Evolutionary conservation across 345 rosid genomes (phyloP).

Genomic region (Acer saccharum): DNA sequence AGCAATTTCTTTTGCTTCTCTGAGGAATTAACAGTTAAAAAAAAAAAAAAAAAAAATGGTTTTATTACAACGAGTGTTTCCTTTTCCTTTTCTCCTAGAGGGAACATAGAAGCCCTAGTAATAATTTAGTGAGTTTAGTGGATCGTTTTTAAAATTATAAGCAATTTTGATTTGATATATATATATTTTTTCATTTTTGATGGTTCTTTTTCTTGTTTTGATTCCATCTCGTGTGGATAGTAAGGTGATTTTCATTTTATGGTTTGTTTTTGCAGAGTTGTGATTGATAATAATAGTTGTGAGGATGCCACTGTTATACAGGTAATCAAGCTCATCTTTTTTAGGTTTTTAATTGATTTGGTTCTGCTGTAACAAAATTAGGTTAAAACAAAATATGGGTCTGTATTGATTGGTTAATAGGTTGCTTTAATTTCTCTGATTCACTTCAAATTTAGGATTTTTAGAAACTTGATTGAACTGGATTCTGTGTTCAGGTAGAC

Average conservation of each 20-base stretch:
- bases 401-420: neutral
- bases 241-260: slow-evolving; percentile 9
- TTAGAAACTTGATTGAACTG: slow-evolving; percentile 1
- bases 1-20: neutral
- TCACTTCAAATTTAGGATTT: neutral
- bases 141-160: neutral
- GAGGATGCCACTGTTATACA: slow-evolving; percentile 79
- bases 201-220: neutral
- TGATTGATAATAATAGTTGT: slow-evolving; percentile 66
- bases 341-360: neutral
- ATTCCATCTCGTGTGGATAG: neutral
- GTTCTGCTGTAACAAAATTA: slow-evolving; percentile 1
- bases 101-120: neutral
- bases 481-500: slow-evolving; percentile 56
- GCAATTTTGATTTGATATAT: neutral
- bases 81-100: neutral
- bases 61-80: neutral
- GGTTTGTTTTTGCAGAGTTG: slow-evolving; percentile 59
- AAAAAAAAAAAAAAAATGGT: neutral
- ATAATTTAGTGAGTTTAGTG: slow-evolving; percentile 1
- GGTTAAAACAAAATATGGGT: slow-evolving; percentile 5
- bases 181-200: neutral
- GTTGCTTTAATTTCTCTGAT: neutral
- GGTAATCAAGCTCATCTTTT: slow-evolving; percentile 32
- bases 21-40: neutral